These are phyloP conservation scores for Crepidotus variabilis DNA, from an alignment of 768 basidiomycete species.

Conservation along the genomic window DNA sequence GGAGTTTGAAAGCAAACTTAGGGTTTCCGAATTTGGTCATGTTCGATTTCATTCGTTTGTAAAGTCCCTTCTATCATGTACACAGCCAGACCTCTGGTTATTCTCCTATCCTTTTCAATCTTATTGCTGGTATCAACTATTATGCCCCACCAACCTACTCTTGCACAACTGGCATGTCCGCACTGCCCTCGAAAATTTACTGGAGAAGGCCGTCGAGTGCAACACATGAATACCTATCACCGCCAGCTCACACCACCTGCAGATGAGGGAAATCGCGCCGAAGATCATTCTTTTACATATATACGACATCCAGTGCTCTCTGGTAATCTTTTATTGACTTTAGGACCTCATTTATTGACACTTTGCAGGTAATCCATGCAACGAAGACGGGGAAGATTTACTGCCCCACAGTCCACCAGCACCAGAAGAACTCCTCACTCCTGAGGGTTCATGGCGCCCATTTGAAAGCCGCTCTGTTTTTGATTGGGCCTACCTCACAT, in stretches of 20 bases:
- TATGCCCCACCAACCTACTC: neutral
- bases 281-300: neutral
- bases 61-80: neutral
- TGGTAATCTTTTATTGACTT: neutral
- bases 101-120: neutral
- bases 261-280: neutral
- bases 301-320: neutral
- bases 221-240: neutral
- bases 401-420: neutral
- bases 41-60: neutral
- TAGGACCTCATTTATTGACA: neutral
- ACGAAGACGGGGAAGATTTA: neutral
- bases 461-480: constrained; percentile 12
- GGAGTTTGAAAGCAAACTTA: neutral
- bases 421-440: neutral
- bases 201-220: neutral
- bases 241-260: neutral
- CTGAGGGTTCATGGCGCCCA: constrained; percentile 9
- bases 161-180: neutral
- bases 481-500: constrained; percentile 16
- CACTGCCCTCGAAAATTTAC: neutral
- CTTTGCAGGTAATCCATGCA: constrained; percentile 6
- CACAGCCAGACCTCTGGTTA: neutral
- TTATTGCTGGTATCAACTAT: neutral
- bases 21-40: neutral